These are phyloP conservation scores for Stenogyne calaminthoides DNA, from an alignment of 305 asterid species.

Conservation along the genomic window DNA sequence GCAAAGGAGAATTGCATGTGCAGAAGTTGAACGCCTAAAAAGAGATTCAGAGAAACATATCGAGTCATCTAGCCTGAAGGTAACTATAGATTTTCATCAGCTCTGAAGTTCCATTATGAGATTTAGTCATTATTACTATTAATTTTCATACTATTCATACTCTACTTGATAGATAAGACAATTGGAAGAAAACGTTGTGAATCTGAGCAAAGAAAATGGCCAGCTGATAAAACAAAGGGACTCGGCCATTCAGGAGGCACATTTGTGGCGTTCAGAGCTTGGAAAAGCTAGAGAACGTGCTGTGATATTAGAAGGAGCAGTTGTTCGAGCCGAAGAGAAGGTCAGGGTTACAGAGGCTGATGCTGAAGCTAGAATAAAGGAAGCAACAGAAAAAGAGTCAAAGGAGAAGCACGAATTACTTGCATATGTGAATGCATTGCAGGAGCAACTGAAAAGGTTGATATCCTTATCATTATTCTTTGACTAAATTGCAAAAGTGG, in stretches of 20 bases:
- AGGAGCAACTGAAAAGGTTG: slow-evolving; percentile 87
- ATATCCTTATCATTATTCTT: slow-evolving; percentile 7
- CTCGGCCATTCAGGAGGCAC: slow-evolving; percentile 84
- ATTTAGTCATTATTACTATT: not conserved
- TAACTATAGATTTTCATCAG: slow-evolving; percentile 31
- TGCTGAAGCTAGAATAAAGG: slow-evolving; percentile 82
- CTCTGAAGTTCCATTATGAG: not conserved
- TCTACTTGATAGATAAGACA: slow-evolving; percentile 56
- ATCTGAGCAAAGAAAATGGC: slow-evolving; percentile 72
- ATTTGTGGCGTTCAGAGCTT: slow-evolving; percentile 96
- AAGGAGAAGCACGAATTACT: slow-evolving; percentile 85
- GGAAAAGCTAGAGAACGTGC: slow-evolving; percentile 94
- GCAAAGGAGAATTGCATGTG: slow-evolving; percentile 87
- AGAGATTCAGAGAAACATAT: slow-evolving; percentile 66
- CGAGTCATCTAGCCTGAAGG: slow-evolving; percentile 68
- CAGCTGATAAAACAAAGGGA: slow-evolving; percentile 75
- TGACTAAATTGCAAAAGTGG: too few species aligned
- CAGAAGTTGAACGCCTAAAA: slow-evolving; percentile 70
- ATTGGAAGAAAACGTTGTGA: slow-evolving; percentile 58
- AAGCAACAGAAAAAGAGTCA: slow-evolving; percentile 67
- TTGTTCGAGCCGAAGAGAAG: slow-evolving; percentile 94
- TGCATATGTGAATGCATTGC: slow-evolving; percentile 64
- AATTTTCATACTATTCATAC: not conserved
- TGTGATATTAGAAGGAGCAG: slow-evolving; percentile 95
- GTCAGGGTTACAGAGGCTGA: slow-evolving; percentile 82